phyloP scores from a whole-genome alignment of 306 rosid genomes.

The Prunus armeniaca region DNA sequence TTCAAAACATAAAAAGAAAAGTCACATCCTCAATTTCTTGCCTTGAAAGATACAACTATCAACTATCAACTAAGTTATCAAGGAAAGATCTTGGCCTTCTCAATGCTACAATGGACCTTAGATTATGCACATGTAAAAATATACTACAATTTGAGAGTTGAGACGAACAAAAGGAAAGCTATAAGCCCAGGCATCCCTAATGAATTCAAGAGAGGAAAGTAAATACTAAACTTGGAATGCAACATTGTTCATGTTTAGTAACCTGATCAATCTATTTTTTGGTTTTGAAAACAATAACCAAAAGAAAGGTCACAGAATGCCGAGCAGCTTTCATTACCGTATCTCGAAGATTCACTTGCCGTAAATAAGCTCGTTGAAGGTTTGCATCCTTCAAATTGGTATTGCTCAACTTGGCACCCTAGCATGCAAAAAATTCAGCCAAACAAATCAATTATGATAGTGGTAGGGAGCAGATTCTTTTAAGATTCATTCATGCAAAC shows the following conservation, averaged over 20 bases:
- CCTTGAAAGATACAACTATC: neutral
- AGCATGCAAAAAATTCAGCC: slow-evolving; percentile 9
- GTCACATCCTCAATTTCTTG: neutral
- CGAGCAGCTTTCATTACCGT: slow-evolving; percentile 50
- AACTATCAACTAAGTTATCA: neutral
- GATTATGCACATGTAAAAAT: neutral
- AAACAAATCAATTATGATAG: neutral
- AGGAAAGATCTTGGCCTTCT: neutral
- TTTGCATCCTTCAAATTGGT: slow-evolving; percentile 84
- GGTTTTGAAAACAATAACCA: neutral
- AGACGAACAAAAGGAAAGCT: no score
- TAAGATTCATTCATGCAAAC: neutral
- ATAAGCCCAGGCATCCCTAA: neutral
- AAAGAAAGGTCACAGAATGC: neutral
- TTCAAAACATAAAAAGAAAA: neutral
- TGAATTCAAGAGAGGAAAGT: neutral
- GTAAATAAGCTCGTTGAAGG: slow-evolving; percentile 88
- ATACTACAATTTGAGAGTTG: no score
- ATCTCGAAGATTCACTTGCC: slow-evolving; percentile 72
- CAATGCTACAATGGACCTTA: neutral
- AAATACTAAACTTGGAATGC: no score
- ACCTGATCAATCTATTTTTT: neutral
- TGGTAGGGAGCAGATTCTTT: neutral
- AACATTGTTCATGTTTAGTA: neutral
- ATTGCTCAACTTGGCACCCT: slow-evolving; percentile 84